These are phyloP conservation scores for Xylariaceae sp. DNA, from an alignment of 2,329 filamentous ascomycete genomes.

Conservation along the genomic window DNA sequence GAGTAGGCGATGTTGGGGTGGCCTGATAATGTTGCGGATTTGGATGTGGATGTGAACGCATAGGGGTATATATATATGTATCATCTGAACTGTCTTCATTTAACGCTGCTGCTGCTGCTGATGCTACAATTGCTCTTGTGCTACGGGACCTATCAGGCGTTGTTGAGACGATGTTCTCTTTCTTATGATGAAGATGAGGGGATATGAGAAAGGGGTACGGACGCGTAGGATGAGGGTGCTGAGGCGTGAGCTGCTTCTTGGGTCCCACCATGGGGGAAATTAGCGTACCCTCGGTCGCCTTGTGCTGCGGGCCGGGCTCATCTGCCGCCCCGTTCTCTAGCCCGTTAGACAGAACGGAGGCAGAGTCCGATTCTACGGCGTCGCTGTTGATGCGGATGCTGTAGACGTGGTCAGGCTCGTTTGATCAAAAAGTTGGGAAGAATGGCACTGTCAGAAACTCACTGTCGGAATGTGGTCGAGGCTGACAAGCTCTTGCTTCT, in stretches of 20 bases:
- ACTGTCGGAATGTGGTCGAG: slow-evolving; percentile 31
- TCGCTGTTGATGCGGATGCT: slow-evolving; percentile 27
- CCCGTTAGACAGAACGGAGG: slow-evolving; percentile 23
- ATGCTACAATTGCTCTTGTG: neutral
- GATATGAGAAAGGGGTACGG: slow-evolving; percentile 17
- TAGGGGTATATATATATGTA: slow-evolving; percentile 3
- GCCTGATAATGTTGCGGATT: neutral
- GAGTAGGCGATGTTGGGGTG: neutral
- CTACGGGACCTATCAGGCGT: slow-evolving; percentile 15
- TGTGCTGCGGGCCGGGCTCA: slow-evolving; percentile 17
- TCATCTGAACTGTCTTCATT: slow-evolving; percentile 13
- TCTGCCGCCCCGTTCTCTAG: slow-evolving; percentile 17
- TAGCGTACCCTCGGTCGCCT: slow-evolving; percentile 25
- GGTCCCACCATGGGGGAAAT: slow-evolving; percentile 6
- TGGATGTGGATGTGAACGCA: slow-evolving; percentile 1
- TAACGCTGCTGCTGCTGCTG: neutral
- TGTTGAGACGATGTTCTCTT: slow-evolving; percentile 14
- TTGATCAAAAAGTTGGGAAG: neutral
- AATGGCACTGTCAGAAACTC: slow-evolving; percentile 10
- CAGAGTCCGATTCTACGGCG: slow-evolving; percentile 26
- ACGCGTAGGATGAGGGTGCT: slow-evolving; percentile 13
- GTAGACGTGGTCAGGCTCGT: neutral
- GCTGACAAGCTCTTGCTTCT: slow-evolving; percentile 44
- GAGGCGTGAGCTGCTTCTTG: slow-evolving; percentile 10
- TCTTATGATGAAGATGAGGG: too few species aligned